These are phyloP conservation scores for Curvularia sp. DNA, from an alignment of 2,329 filamentous ascomycete species.

Conservation along the genomic window DNA sequence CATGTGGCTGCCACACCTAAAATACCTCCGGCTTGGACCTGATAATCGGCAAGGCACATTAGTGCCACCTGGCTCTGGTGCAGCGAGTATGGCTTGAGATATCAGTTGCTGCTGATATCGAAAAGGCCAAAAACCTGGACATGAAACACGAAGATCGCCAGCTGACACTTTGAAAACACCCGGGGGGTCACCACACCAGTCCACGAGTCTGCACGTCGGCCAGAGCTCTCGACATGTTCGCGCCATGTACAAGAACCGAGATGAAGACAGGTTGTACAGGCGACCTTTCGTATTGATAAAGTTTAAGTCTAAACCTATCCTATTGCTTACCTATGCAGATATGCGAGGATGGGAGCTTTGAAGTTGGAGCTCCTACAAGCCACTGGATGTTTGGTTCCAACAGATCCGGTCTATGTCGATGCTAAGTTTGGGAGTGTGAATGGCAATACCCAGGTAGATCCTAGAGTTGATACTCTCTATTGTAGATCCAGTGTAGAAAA, in stretches of 20 bases:
- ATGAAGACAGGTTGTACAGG: background rate
- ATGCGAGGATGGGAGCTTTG: background rate
- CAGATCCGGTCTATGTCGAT: background rate
- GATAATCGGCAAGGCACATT: background rate
- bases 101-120: background rate
- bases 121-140: background rate
- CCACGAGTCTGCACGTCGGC: background rate
- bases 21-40: background rate
- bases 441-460: background rate
- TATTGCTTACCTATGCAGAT: background rate
- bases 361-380: background rate
- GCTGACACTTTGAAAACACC: background rate
- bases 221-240: background rate
- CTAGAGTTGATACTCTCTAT: background rate
- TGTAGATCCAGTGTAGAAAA: background rate
- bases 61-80: background rate
- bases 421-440: background rate
- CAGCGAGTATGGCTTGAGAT: background rate
- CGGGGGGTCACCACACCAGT: background rate
- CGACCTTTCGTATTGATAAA: background rate
- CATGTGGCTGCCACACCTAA: background rate
- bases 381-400: background rate
- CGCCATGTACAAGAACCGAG: background rate
- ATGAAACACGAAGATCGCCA: background rate
- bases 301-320: background rate